A percentile compares a stretch with the other conserved stretches of the same genome.
Evolutionary conservation across 1,284 basidiomycete genomes (phyloP).

Genomic region (Microbotryomycetes sp.): DNA sequence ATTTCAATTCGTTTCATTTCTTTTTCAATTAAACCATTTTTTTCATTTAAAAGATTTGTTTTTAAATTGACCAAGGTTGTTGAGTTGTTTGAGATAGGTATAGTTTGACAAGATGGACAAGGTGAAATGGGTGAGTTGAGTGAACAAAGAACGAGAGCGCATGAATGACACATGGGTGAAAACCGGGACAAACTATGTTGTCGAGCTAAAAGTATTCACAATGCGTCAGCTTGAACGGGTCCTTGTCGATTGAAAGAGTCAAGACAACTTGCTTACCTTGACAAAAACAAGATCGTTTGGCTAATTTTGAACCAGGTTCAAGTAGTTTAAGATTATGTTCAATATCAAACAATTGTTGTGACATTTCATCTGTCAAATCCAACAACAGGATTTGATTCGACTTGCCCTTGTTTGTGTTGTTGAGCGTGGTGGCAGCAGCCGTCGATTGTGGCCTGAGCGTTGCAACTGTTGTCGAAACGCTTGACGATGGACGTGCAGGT

Average conservation of each 20-base stretch:
- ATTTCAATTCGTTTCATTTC: not conserved
- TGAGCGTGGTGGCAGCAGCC: too few species aligned
- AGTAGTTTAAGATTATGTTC: not conserved
- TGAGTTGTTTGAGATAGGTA: not conserved
- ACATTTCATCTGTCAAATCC: not conserved
- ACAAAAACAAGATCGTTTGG: not conserved
- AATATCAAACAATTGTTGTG: not conserved
- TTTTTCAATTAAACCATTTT: not conserved
- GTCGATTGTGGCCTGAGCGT: too few species aligned
- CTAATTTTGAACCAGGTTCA: not conserved
- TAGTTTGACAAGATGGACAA: conserved; percentile 1
- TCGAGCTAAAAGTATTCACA: conserved; percentile 2
- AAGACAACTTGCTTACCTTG: not conserved
- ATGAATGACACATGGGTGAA: not conserved
- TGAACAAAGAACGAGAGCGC: conserved; percentile 6
- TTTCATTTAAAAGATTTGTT: not conserved
- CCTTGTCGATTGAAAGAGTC: too few species aligned
- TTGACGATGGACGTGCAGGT: not conserved
- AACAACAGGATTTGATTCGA: not conserved
- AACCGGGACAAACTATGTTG: not conserved
- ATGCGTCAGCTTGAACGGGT: too few species aligned
- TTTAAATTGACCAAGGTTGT: not conserved
- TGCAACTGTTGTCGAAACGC: too few species aligned
- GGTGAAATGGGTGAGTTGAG: conserved; percentile 7
- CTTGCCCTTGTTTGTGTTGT: too few species aligned